phyloP scores from a whole-genome alignment of 306 rosid species.

The Inga oerstediana region DNA sequence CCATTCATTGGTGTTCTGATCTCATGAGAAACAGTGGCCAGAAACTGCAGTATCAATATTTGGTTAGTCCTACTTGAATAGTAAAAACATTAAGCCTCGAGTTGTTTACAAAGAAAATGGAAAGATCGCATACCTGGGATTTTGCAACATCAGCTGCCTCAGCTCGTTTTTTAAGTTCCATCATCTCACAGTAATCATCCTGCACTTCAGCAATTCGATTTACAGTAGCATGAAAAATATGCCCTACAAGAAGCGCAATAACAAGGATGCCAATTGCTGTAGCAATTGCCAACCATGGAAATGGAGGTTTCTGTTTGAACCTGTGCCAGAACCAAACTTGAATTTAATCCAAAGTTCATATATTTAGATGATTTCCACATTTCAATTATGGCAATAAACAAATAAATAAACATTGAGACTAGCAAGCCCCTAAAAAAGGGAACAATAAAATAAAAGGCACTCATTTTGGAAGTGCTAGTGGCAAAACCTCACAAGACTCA shows the following conservation, averaged over 20 bases:
- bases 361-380: not conserved
- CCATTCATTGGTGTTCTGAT: conserved; percentile 99
- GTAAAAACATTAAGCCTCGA: conserved; percentile 23
- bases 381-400: conserved; percentile 8
- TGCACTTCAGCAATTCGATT: conserved; percentile 90
- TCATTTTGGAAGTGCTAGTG: not conserved
- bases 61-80: conserved; percentile 32
- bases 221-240: conserved; percentile 83
- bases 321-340: conserved; percentile 51
- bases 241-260: conserved; percentile 79
- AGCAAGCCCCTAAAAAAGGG: not conserved
- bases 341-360: conserved; percentile 26
- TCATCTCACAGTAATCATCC: conserved; percentile 73
- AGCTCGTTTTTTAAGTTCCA: conserved; percentile 81
- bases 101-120: not conserved
- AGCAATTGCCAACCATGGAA: conserved; percentile 82
- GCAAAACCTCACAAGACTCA: conserved; percentile 3
- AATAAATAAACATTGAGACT: not conserved
- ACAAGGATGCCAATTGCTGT: conserved; percentile 76
- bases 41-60: conserved; percentile 64
- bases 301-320: conserved; percentile 89
- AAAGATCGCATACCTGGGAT: conserved; percentile 72
- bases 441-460: not conserved
- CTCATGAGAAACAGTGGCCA: conserved; percentile 98
- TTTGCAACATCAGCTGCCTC: conserved; percentile 96